phyloP scores from a whole-genome alignment of 345 rosid species.

The Rubroshorea leprosula region DNA sequence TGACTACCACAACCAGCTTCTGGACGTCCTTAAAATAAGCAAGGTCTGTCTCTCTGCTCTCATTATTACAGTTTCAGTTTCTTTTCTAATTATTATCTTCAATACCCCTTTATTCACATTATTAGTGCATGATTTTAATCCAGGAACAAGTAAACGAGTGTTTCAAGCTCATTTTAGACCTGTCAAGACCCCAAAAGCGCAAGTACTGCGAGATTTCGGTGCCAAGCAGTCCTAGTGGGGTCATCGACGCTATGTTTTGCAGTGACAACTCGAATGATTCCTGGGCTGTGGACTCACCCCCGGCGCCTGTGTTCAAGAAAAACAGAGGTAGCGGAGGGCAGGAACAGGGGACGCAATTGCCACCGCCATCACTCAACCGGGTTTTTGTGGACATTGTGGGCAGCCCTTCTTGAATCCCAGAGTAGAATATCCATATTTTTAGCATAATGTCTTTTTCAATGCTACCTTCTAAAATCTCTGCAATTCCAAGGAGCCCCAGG shows the following conservation, averaged over 20 bases:
- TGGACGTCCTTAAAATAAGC: constrained; percentile 47
- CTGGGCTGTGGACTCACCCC: constrained; percentile 31
- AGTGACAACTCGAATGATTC: constrained; percentile 39
- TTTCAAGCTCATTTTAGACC: constrained; percentile 39
- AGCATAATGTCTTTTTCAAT: constrained; percentile 8
- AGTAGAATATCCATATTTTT: constrained; percentile 9
- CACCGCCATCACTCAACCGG: too few species aligned
- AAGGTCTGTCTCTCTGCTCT: constrained; percentile 42
- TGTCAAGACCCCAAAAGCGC: constrained; percentile 39
- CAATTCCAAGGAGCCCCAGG: constrained; percentile 29
- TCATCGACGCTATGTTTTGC: too few species aligned
- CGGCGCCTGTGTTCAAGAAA: too few species aligned
- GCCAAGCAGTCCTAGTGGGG: constrained; percentile 41
- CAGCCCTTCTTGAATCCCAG: constrained; percentile 7
- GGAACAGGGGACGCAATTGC: too few species aligned
- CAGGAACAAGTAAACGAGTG: constrained; percentile 68
- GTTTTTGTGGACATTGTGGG: too few species aligned
- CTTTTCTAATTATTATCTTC: background rate
- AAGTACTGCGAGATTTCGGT: constrained; percentile 27
- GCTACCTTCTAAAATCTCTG: constrained; percentile 13
- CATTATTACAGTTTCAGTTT: constrained; percentile 1
- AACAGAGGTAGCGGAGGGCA: too few species aligned
- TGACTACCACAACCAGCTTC: constrained; percentile 50
- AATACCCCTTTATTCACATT: too few species aligned
- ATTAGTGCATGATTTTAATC: background rate